phyloP scores from a whole-genome alignment of 139 green algal species.

The Chlorella sp. region DNA sequence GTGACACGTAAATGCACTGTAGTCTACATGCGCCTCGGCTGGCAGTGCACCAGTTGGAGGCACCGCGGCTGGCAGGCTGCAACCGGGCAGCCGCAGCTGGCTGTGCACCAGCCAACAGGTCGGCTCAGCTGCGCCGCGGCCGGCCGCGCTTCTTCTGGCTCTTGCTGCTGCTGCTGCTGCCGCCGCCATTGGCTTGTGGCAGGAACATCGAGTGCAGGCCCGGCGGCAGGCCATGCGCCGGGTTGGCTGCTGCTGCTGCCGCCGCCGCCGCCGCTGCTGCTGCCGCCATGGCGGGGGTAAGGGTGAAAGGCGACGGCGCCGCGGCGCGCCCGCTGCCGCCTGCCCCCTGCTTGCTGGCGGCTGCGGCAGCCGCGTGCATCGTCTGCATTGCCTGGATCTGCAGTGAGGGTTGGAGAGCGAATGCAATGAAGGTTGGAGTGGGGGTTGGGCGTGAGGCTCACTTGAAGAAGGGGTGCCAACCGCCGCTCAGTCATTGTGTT shows the following conservation, averaged over 20 bases:
- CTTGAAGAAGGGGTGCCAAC: too few species aligned
- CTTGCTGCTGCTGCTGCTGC: background rate
- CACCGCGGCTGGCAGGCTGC: too few species aligned
- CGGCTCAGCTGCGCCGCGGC: too few species aligned
- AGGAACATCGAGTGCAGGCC: constrained; percentile 35
- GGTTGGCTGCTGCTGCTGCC: background rate
- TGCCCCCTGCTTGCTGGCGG: background rate
- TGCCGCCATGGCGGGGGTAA: background rate
- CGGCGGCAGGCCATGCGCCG: background rate
- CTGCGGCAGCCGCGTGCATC: background rate
- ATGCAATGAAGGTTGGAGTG: too few species aligned
- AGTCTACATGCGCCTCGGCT: too few species aligned
- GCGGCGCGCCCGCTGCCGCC: background rate
- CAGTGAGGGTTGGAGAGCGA: background rate
- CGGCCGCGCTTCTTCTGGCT: too few species aligned
- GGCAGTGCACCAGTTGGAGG: too few species aligned
- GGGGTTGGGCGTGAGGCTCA: too few species aligned
- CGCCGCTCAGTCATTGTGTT: too few species aligned
- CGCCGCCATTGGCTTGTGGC: constrained; percentile 11
- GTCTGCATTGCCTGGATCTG: background rate
- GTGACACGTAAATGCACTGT: too few species aligned
- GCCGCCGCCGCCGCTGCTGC: background rate
- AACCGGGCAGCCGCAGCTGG: too few species aligned
- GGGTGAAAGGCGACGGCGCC: background rate
- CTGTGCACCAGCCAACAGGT: too few species aligned